phyloP scores from a whole-genome alignment of 169 alveolate genomes.

The Plasmodium coatneyi region DNA sequence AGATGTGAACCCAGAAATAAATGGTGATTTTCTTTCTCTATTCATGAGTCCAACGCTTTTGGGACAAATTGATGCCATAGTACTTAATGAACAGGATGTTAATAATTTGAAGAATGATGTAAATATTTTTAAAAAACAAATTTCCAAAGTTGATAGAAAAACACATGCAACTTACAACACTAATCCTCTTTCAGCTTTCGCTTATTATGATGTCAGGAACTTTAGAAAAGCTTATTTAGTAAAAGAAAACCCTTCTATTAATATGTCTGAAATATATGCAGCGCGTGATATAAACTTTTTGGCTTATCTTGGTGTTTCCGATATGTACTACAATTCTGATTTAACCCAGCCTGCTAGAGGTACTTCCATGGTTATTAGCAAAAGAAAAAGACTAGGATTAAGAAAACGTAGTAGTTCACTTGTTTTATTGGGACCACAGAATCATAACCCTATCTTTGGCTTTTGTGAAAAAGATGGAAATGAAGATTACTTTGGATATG shows the following conservation, averaged over 20 bases:
- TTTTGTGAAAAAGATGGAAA: constrained; percentile 15
- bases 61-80: neutral
- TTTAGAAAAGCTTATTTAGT: neutral
- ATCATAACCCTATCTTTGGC: neutral
- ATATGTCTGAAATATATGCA: neutral
- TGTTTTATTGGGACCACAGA: neutral
- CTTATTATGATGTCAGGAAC: neutral
- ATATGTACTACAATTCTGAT: constrained; percentile 60
- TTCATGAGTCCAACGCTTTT: neutral
- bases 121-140: neutral
- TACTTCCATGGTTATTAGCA: neutral
- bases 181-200: neutral
- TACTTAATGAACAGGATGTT: neutral
- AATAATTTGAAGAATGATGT: neutral
- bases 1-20: neutral
- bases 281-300: constrained; percentile 36
- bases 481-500: constrained; percentile 11
- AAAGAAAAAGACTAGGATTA: constrained; percentile 11
- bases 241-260: neutral
- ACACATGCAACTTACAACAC: neutral
- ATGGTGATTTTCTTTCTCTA: constrained; percentile 3
- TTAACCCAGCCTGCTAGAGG: constrained; percentile 7
- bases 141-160: neutral
- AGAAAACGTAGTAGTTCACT: constrained; percentile 50
- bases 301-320: constrained; percentile 10